Evolutionary conservation across 139 green algal species (phyloP).

Genomic region (Haematococcus sp.): DNA sequence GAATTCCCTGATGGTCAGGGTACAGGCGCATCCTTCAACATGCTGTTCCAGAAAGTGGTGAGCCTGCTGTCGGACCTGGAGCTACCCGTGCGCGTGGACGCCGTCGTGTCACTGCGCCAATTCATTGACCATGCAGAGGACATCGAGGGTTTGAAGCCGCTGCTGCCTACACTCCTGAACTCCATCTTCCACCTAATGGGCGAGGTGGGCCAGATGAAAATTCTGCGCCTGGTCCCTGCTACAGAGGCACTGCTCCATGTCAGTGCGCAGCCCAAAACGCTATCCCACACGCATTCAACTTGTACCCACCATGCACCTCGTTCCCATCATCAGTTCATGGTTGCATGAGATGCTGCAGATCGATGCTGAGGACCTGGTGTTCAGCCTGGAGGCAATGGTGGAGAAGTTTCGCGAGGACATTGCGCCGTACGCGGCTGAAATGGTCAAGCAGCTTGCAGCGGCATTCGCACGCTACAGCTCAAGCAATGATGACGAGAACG

Average conservation of each 20-base stretch:
- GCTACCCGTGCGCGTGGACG: constrained; percentile 87
- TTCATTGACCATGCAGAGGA: constrained; percentile 87
- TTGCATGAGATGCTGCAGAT: constrained; percentile 60
- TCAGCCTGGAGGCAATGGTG: constrained; percentile 92
- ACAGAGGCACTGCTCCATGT: constrained; percentile 32
- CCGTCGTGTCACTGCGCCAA: constrained; percentile 75
- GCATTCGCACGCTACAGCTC: constrained; percentile 58
- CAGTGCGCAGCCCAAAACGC: background rate
- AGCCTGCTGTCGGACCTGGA: constrained; percentile 72
- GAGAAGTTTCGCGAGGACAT: constrained; percentile 94
- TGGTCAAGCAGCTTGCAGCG: constrained; percentile 74
- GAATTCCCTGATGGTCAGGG: constrained; percentile 67
- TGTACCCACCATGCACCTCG: too few species aligned
- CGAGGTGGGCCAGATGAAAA: constrained; percentile 57
- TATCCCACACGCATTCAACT: constrained; percentile 7
- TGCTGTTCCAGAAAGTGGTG: constrained; percentile 62
- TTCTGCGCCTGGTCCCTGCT: constrained; percentile 7
- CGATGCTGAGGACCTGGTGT: constrained; percentile 91
- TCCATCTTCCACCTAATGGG: constrained; percentile 89
- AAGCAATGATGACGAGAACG: constrained; percentile 50
- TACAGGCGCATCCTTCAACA: constrained; percentile 62
- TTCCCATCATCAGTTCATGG: too few species aligned
- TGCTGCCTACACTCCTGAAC: constrained; percentile 84
- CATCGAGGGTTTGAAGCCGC: constrained; percentile 63
- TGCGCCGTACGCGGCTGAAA: constrained; percentile 69